Evolutionary conservation across 192 early-diverging fungal genomes (phyloP).

Genomic region (Coemansia sp.): DNA sequence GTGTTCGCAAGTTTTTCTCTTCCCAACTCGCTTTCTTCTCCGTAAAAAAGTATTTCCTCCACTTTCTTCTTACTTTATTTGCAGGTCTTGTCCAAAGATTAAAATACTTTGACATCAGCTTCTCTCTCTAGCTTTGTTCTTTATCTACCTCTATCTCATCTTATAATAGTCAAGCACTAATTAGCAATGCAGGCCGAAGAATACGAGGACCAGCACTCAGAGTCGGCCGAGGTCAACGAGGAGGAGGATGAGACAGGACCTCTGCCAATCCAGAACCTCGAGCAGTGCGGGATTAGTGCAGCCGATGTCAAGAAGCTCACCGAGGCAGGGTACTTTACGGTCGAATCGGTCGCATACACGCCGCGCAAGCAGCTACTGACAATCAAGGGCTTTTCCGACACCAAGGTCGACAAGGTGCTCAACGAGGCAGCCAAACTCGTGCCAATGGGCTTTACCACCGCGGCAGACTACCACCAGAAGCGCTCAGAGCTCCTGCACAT

Average conservation of each 20-base stretch:
- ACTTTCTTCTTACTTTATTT: conserved; percentile 3
- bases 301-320: conserved; percentile 82
- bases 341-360: conserved; percentile 92
- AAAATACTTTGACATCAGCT: neutral
- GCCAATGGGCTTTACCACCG: conserved; percentile 94
- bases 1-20: conserved; percentile 3
- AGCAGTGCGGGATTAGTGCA: conserved; percentile 68
- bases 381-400: conserved; percentile 95
- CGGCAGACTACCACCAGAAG: conserved; percentile 84
- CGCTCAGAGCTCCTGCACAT: conserved; percentile 80
- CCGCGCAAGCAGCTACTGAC: conserved; percentile 81
- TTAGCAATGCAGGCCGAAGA: conserved; percentile 48
- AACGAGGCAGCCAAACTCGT: conserved; percentile 89
- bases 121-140: neutral
- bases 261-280: conserved; percentile 56
- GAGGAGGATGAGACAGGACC: conserved; percentile 58
- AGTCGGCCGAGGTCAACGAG: conserved; percentile 55
- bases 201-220: conserved; percentile 47
- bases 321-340: conserved; percentile 84
- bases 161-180: neutral
- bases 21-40: conserved; percentile 1
- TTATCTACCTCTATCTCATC: neutral
- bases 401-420: conserved; percentile 93
- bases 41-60: neutral
- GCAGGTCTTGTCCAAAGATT: neutral